Base-by-base conservation (phyloP, 2,329 filamentous ascomycete species). In the Albifimbria verrucaria region DNA sequence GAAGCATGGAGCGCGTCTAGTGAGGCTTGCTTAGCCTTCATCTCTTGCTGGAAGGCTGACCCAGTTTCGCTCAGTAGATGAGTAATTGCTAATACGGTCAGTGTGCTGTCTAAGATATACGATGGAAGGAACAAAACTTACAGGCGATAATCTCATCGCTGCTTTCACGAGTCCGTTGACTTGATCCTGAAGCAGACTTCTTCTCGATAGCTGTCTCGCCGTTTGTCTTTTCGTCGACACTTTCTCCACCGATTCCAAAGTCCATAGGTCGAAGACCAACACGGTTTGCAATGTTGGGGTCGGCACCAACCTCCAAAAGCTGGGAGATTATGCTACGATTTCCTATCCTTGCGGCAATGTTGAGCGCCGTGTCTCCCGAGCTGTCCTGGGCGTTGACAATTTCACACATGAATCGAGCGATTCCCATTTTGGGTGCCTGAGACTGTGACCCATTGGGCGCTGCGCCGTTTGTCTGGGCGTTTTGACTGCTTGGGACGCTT, bases 291-390 rank as follows among this genome's bases (percentile, higher is more conserved):
- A 97, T 92, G 50, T 88, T 85, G n/a, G 92, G 88, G 68, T 97
- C 92, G 1, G 94, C 94, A 52, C 93, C 92, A 43, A 99, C 92
- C 71, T 99, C 94, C 11, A 97, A 79, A 26, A 99, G 78, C 67
- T 99, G 94, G n/a, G 92, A 93, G 53, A 97, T 96, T 62, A 99
- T 96, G 63, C 91, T 95, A 52, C 89, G 82, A 67, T 96, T 97
- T 21, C 92, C 91, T 60, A 97, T 96, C 56, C 94, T 82, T 2
- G 94, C 92, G 2, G 93, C 94, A 57, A 97, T 87, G 61, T 97
- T 97, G 20, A 99, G 77, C 0, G 94, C 94, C 0, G 94, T 99
- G 65, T 99, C 96, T 1, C 94, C 94, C 28, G 89, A 89, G 63
- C 92, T 92, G 70, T 99, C 94, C 63, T 93, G 89, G 0, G 92